phyloP scores from a whole-genome alignment of 2,329 filamentous ascomycete species.

The Nothophoma quercina region DNA sequence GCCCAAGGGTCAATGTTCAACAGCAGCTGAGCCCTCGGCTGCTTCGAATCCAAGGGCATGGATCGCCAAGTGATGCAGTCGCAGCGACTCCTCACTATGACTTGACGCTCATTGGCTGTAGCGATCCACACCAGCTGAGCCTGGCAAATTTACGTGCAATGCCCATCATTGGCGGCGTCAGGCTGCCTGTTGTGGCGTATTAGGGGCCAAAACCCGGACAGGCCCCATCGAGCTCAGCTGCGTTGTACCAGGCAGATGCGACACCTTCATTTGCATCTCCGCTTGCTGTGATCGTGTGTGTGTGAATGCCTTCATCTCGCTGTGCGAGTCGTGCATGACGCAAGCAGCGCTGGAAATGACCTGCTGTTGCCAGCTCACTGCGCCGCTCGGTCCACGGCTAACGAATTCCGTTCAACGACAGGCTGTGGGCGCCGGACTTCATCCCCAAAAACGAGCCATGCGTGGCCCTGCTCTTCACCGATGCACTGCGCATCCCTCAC shows the following conservation, averaged over 20 bases:
- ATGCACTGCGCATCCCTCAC: conserved; percentile 15
- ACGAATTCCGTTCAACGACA: conserved; percentile 11
- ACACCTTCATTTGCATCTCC: conserved; percentile 33
- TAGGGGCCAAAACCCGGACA: conserved; percentile 23
- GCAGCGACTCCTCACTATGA: conserved; percentile 20
- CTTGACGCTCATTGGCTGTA: conserved; percentile 20
- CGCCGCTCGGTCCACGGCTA: conserved; percentile 12
- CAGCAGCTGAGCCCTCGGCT: conserved; percentile 21
- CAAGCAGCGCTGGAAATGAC: conserved; percentile 27
- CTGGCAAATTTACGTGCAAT: conserved; percentile 19
- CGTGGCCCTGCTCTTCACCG: conserved; percentile 18
- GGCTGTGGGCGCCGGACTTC: conserved; percentile 18
- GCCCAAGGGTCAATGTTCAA: conserved; percentile 13
- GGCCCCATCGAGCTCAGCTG: conserved; percentile 28
- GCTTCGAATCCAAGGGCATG: conserved; percentile 15
- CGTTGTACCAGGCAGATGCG: conserved; percentile 29
- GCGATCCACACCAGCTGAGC: conserved; percentile 5
- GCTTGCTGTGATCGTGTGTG: conserved; percentile 24
- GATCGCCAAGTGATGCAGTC: conserved; percentile 23
- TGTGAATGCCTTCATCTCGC: conserved; percentile 25
- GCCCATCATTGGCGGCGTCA: conserved; percentile 10
- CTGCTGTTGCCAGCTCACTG: conserved; percentile 23
- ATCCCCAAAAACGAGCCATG: conserved; percentile 19
- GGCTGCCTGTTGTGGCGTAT: conserved; percentile 23
- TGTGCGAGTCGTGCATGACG: conserved; percentile 25